Evolutionary conservation across 495 filamentous ascomycete species (phyloP), one percentile per base, ranked within the genome.

Genomic region (Aspergillus mulundensis): DNA sequence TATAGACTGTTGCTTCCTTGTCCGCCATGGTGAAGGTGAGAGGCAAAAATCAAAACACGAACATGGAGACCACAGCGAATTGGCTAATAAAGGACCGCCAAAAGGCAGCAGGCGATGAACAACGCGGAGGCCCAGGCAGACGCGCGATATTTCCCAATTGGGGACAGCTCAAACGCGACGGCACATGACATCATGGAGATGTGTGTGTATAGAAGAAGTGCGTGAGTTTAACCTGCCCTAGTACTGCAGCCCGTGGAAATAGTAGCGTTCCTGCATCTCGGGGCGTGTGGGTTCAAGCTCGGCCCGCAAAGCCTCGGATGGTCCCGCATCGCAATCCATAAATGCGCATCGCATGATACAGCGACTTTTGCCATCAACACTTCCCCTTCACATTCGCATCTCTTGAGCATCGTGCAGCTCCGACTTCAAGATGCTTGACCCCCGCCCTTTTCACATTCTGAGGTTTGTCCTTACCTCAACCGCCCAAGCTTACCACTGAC

Each of bases 1-100:
- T 84, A 70, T 95, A 99, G 15, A 97, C 84, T 5, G 89, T 91
- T 12, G 91, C 89, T 72, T 96, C 89, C 69, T 99, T 99, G 46
- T 90, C 87, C 28, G 94, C 89, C 94, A 98, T 98, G 48, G 42
- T 62, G 44, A 59, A 39, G 44, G 19, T 61, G n/a, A 30, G 40
- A 41, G 14, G 21, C 18, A 28, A 15, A 46, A 16, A 28, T 23
- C 16, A 51, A 41, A 25, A 42, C 10, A 39, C 7, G 2, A 16
- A 34, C 15, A 36, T 34, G 36, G 36, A 44, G 32, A 14, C 2
- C 19, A 42, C 20, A 47, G 40, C 55, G 50, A 45, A 20, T 24
- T 49, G 25, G 21, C 36, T 47, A 20, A 63, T 53, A 61, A 52
- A 59, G 53, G 28, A 23, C 46, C 32, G 38, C 53, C 58, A 36